Evolutionary conservation across 768 basidiomycete genomes (phyloP), one percentile per base, ranked within the genome.

Genomic region (Pleurotus djamor): DNA sequence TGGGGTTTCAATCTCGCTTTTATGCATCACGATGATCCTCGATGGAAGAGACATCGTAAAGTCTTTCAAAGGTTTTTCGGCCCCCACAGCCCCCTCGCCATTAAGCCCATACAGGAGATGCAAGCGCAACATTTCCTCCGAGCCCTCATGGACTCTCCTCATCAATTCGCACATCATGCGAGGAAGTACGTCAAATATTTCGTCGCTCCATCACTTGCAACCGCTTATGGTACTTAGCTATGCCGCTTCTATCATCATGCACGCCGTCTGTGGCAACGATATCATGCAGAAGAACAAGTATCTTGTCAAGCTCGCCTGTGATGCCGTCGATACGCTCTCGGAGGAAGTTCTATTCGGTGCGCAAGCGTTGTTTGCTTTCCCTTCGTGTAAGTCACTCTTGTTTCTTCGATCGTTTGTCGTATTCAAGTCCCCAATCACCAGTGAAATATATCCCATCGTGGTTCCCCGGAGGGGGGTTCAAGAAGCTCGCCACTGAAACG

Each of bases 311-410:
- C 38, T 51, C n/a, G 58, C 58, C 5, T 33, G 21, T 14, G 58
- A 59, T 41, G 58, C 51, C 12, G 49, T 52, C n/a, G 49, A 49
- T 12, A 50, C 50, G 4, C 41, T 50, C 13, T 59, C 58, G 0
- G 51, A 59, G 44, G 58, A 44, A 13, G 49, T 52, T n/a, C 35
- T 59, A 34, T 52, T 50, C 50, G 51, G 58, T 14, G 58, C 58
- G 8, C 51, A 59, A 38, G 47, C 41, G 21, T 34, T 59, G 9
- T 45, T 45, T 47, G 56, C 45, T 32, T 57, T 57, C 34, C 56
- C 56, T 7, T 45, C 34, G 14, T 38, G 44, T 57, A 10, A 57
- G 56, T 44, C 14, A 1, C 52, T 34, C 52, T 3, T 17, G n/a
- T 33, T 37, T 9, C 21, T 16, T 48, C n/a, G 8, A 8, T 16